These are phyloP conservation scores for Rhodamnia rubescens DNA, from an alignment of 345 rosid genomes.

Conservation along the genomic window DNA sequence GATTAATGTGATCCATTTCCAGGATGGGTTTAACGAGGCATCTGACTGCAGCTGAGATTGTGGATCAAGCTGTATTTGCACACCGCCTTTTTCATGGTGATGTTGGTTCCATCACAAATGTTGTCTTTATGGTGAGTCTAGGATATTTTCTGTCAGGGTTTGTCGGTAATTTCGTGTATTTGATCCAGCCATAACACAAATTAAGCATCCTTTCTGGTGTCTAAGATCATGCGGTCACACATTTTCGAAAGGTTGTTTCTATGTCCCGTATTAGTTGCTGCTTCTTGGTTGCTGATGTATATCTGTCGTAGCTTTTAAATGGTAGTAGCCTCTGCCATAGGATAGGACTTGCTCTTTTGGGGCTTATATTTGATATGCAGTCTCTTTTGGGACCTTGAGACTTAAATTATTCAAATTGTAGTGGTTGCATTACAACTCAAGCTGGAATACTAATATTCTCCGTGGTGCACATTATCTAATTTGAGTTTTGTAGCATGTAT, in stretches of 20 bases:
- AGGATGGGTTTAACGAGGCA: slow-evolving; percentile 92
- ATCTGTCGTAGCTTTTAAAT: no score
- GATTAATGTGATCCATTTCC: slow-evolving; percentile 2
- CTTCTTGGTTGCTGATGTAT: no score
- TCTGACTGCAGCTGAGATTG: slow-evolving; percentile 79
- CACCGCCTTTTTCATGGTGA: slow-evolving; percentile 49
- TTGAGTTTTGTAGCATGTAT: background rate
- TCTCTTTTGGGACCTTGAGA: no score
- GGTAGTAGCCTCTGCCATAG: no score
- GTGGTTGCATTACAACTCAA: background rate
- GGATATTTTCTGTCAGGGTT: background rate
- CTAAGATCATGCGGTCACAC: no score
- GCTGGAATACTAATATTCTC: background rate
- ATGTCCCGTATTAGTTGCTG: no score
- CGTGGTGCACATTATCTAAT: background rate
- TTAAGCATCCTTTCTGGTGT: no score
- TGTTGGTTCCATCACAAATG: slow-evolving; percentile 70
- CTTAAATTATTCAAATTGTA: background rate
- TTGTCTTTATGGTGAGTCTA: slow-evolving; percentile 76
- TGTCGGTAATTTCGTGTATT: no score
- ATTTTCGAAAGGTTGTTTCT: no score
- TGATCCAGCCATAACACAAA: no score
- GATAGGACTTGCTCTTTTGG: no score
- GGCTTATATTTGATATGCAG: no score
- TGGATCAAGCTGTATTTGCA: slow-evolving; percentile 79